Evolutionary conservation across 495 filamentous ascomycete genomes (phyloP), one percentile per base, ranked within the genome.

Genomic region (Penicillium roqueforti): DNA sequence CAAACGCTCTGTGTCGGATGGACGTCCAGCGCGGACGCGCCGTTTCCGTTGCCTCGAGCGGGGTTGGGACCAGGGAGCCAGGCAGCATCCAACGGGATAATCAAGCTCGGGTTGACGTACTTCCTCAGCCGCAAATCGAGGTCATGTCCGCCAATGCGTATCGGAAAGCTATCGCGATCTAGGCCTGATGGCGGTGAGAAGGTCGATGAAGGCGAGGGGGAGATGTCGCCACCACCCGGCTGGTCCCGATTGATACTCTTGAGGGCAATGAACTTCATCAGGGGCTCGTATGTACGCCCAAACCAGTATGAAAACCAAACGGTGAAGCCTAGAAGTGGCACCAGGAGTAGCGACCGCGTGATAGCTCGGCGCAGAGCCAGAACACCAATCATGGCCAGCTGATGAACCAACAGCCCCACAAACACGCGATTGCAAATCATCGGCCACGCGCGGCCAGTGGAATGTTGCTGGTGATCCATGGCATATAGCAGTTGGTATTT

Each of bases 401-500:
- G 92, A 65, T 95, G 96, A 29, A 97, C 79, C 14, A 91, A 70
- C 13, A 96, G 67, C 1, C 93, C 95, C 29, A 96, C 71, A 25
- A 95, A 78, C 25, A 97, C 76, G 18, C 95, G 85, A 56, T 91
- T 89, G 70, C 92, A 96, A 34, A 97, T 95, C 77, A 97, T 93
- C 19, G 85, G 81, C 95, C 95, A 99, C 2, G 91, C 91, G 53
- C 84, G 83, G 28, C 95, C 95, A 0, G 93, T 97, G 5, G 93
- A 91, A 65, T 97, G 92, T 55, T 95, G 91, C 6, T 88, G 86
- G 63, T 97, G 91, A 66, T 97, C 91, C 95, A 99, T 97, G 9
- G 95, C 90, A 68, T 97, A 99, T 4, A 99, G 76, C 6, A 99
- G 78, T 70, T 97, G 95, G 64, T 97, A 97, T 67, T 99, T 99